These are phyloP conservation scores for Mesembryanthemum crystallinum DNA, from an alignment of 148 eudicot species.

Conservation along the genomic window DNA sequence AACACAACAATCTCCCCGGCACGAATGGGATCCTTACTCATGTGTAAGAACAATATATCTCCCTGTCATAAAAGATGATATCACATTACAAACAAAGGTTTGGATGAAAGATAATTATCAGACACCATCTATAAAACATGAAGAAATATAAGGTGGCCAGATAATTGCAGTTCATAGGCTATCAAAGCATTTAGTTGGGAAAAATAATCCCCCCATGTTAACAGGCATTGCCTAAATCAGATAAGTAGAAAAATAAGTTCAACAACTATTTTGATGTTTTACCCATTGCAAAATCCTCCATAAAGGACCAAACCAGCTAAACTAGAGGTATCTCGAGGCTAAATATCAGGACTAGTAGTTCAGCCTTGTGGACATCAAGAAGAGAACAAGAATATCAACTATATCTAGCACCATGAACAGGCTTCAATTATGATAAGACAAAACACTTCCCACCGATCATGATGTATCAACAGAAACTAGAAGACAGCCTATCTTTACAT, in stretches of 20 bases:
- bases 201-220: neutral
- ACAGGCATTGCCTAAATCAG: neutral
- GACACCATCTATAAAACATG: neutral
- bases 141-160: neutral
- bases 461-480: too few species aligned
- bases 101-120: neutral
- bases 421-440: too few species aligned
- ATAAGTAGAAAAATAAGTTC: neutral
- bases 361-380: too few species aligned
- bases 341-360: too few species aligned
- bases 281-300: neutral
- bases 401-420: too few species aligned
- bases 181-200: neutral
- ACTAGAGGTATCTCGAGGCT: neutral
- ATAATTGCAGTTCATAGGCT: neutral
- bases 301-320: neutral
- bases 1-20: conserved; percentile 86
- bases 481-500: too few species aligned
- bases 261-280: neutral
- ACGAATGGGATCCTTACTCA: conserved; percentile 73
- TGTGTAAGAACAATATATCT: conserved; percentile 72
- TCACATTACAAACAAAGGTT: conserved; percentile 1
- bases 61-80: conserved; percentile 44
- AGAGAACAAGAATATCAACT: too few species aligned
- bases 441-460: too few species aligned